A percentile compares a stretch with the other conserved stretches of the same genome.
These are phyloP conservation scores for Apiospora phragmitis DNA, from an alignment of 2,329 filamentous ascomycete genomes.

Conservation along the genomic window DNA sequence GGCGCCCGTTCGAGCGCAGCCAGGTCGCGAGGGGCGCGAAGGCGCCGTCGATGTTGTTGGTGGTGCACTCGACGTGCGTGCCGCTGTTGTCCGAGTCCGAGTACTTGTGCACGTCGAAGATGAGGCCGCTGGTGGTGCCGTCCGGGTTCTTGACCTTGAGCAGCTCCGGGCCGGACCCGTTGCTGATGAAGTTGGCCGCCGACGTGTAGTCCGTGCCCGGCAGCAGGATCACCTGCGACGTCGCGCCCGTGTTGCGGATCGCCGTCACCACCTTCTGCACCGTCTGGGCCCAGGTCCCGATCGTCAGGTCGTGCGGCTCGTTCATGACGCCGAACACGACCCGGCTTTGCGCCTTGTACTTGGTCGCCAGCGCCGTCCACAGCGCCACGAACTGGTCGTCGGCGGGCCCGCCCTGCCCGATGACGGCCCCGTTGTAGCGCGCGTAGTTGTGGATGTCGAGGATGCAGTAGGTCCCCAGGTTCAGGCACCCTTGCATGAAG, in stretches of 20 bases:
- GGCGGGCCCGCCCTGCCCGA: slow-evolving; percentile 65
- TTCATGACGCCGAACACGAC: slow-evolving; percentile 70
- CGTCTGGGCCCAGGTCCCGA: slow-evolving; percentile 54
- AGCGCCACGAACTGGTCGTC: slow-evolving; percentile 58
- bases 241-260: slow-evolving; percentile 60
- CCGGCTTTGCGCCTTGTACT: slow-evolving; percentile 55
- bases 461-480: slow-evolving; percentile 58
- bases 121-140: slow-evolving; percentile 51
- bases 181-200: slow-evolving; percentile 44
- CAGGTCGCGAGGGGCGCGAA: slow-evolving; percentile 36
- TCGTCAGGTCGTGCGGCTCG: slow-evolving; percentile 62
- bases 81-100: slow-evolving; percentile 59
- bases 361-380: slow-evolving; percentile 58
- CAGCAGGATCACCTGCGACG: slow-evolving; percentile 59
- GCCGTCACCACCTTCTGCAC: slow-evolving; percentile 63
- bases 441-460: slow-evolving; percentile 59
- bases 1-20: slow-evolving; percentile 32
- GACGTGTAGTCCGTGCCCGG: slow-evolving; percentile 62
- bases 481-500: slow-evolving; percentile 56
- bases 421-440: slow-evolving; percentile 61
- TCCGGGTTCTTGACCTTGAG: slow-evolving; percentile 58
- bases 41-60: slow-evolving; percentile 34
- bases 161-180: slow-evolving; percentile 52
- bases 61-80: slow-evolving; percentile 51
- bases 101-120: slow-evolving; percentile 63